Percentiles rank a stretch among this genome's conserved stretches.
Evolutionary conservation across 108 stramenopile species (phyloP).

Genomic region (Cylindrotheca closterium): DNA sequence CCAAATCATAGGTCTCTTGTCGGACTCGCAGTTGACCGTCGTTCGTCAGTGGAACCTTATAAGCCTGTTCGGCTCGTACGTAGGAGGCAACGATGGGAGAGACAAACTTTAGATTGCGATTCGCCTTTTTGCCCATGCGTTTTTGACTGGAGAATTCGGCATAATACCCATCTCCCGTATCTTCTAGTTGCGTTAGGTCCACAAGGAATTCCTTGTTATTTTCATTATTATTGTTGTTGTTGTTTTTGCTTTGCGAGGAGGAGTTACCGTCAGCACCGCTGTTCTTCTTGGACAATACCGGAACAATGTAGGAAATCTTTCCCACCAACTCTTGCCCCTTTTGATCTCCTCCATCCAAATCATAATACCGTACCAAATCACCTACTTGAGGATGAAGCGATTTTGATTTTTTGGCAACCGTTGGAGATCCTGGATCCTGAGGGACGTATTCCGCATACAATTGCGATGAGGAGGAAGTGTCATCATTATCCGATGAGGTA

Average conservation of each 20-base stretch:
- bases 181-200: slow-evolving; percentile 75
- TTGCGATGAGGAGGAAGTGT: too few species aligned
- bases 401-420: too few species aligned
- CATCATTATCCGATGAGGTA: too few species aligned
- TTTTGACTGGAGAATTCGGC: slow-evolving; percentile 65
- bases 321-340: slow-evolving; percentile 79
- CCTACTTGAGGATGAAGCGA: slow-evolving; percentile 53
- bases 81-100: slow-evolving; percentile 67
- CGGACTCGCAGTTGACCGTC: slow-evolving; percentile 6
- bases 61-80: slow-evolving; percentile 77
- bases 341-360: slow-evolving; percentile 72
- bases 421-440: too few species aligned
- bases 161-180: slow-evolving; percentile 83
- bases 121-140: slow-evolving; percentile 42
- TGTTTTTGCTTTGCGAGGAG: background rate
- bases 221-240: slow-evolving; percentile 17
- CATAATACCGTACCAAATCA: slow-evolving; percentile 78
- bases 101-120: slow-evolving; percentile 54
- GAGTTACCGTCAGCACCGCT: background rate
- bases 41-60: slow-evolving; percentile 57
- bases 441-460: too few species aligned
- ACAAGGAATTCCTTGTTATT: slow-evolving; percentile 43
- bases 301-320: slow-evolving; percentile 55
- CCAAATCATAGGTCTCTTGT: slow-evolving; percentile 45
- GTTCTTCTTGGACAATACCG: slow-evolving; percentile 5